Evolutionary conservation across 495 filamentous ascomycete species (phyloP), one percentile per base, ranked within the genome.

Genomic region (Aspergillus steynii): DNA sequence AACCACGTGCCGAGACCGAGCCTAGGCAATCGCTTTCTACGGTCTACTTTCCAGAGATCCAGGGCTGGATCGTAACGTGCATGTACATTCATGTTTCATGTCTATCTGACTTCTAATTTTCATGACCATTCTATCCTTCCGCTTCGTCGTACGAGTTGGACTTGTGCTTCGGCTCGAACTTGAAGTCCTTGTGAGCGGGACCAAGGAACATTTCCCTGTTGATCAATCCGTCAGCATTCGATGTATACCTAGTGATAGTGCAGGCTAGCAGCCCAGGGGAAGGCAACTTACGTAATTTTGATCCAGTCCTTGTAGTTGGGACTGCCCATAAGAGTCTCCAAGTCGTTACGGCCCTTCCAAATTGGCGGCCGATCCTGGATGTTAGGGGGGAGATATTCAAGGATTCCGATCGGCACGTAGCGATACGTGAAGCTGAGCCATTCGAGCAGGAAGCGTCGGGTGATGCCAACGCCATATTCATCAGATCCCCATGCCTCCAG

Each of bases 141-240:
- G 85, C 80, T 61, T 88, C 81, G 65, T 87, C 86, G 65, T 88
- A 96, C 59, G 86, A 83, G 70, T 96, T 96, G 12, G 90, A 93
- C 77, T 97, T 97, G 76, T 99, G 95, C 80, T 99, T 99, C n/a
- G 95, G 95, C 75, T 91, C 88, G 76, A 98, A 99, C 59, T 88
- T 87, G 83, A 98, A 99, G 70, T 90, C 86, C 53, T 88, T 84
- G 59, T 96, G 92, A 29, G 91, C 89, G 37, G 93, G 92, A 20
- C 95, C 95, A 14, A 99, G 84, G 79, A 96, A 98, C 93, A 99
- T 98, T 67, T 99, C 95, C 68, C 92, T 96, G 25, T 42, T 27
- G 15, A 45, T 25, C 26, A 8, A 57, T 74, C 65, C 71, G 66
- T 42, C 51, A 0, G 53, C 29, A 51, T 42, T 26, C 8, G 9